Percentiles rank a stretch among this genome's conserved stretches.
Evolutionary conservation across 78 protist species (phyloP).

Genomic region (Dictyostelium citrinum): DNA sequence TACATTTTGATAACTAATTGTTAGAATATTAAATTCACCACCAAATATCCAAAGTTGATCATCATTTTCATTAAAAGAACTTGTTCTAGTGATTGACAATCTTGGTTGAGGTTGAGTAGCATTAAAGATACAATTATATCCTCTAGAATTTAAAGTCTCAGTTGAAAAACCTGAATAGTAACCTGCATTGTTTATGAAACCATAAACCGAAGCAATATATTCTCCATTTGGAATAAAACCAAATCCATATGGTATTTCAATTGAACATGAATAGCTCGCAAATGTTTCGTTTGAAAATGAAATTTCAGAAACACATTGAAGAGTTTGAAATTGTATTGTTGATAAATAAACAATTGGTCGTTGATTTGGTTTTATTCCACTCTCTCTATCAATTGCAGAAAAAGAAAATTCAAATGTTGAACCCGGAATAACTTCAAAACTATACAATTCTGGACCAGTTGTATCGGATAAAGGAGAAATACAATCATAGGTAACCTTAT

Average conservation of each 20-base stretch:
- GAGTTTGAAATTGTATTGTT: neutral
- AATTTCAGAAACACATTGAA: neutral
- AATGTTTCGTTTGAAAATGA: neutral
- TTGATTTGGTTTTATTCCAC: neutral
- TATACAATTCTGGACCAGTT: neutral
- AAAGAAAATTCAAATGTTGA: neutral
- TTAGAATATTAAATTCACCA: neutral
- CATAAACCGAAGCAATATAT: neutral
- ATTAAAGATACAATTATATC: neutral
- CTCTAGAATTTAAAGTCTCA: neutral
- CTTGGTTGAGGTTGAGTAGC: neutral
- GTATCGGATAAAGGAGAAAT: neutral
- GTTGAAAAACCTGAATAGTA: neutral
- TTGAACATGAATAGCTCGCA: neutral
- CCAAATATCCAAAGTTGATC: neutral
- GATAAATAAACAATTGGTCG: neutral
- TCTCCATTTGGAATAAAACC: neutral
- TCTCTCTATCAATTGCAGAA: neutral
- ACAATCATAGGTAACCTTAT: neutral
- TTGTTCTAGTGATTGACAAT: neutral
- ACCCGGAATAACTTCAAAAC: neutral
- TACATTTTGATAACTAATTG: neutral
- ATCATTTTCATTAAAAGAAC: neutral
- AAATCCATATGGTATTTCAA: neutral
- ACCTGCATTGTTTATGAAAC: neutral